Percentiles rank a stretch among this genome's conserved stretches.
These are phyloP conservation scores for Rhizopogon vinicolor DNA, from an alignment of 768 basidiomycete species.

Conservation along the genomic window DNA sequence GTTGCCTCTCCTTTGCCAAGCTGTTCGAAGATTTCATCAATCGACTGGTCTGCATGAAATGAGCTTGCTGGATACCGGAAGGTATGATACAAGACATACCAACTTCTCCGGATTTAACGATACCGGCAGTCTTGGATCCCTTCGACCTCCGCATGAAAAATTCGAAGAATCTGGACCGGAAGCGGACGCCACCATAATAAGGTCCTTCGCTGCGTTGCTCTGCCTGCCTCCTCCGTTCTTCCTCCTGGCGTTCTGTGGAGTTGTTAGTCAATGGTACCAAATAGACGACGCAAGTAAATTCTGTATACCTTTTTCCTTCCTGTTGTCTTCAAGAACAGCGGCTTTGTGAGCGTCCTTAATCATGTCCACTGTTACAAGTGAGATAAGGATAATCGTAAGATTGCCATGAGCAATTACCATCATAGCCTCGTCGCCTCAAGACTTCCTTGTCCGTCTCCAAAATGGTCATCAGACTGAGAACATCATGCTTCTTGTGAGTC, in stretches of 20 bases:
- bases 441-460: conserved; percentile 80
- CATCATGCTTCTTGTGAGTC: conserved; percentile 74
- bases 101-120: background rate
- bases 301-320: background rate
- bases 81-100: background rate
- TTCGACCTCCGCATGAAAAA: background rate
- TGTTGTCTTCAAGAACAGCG: background rate
- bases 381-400: background rate
- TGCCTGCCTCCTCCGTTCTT: background rate
- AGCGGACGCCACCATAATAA: background rate
- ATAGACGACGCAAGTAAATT: background rate
- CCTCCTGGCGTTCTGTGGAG: background rate
- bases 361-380: background rate
- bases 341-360: background rate
- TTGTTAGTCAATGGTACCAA: no score
- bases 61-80: background rate
- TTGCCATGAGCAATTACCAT: conserved; percentile 40
- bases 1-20: background rate
- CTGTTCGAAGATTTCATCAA: background rate
- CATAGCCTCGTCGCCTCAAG: conserved; percentile 75
- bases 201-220: background rate
- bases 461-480: conserved; percentile 84
- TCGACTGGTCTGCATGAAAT: background rate
- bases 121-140: background rate
- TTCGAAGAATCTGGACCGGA: background rate